phyloP scores from a whole-genome alignment of 2,329 filamentous ascomycete species.

The Torrubiella hemipterigena region DNA sequence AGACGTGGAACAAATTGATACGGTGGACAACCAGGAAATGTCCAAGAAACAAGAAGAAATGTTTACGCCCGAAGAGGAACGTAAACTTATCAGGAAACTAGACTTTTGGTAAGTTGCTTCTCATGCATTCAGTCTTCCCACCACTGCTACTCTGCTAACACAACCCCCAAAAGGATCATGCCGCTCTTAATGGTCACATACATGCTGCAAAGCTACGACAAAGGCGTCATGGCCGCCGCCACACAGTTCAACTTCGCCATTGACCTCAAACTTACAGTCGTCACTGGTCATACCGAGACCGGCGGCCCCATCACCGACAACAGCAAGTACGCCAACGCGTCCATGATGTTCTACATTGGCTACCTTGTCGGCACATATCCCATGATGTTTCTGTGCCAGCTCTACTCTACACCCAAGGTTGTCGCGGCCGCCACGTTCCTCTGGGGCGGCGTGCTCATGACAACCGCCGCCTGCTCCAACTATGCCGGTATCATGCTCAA shows the following conservation, averaged over 20 bases:
- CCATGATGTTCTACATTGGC: slow-evolving; percentile 35
- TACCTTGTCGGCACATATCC: slow-evolving; percentile 25
- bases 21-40: neutral
- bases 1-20: no score
- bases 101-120: slow-evolving; percentile 11
- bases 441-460: slow-evolving; percentile 23
- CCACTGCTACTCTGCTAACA: neutral
- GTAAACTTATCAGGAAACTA: slow-evolving; percentile 3
- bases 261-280: slow-evolving; percentile 1
- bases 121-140: neutral
- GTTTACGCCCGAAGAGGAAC: slow-evolving; percentile 1
- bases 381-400: slow-evolving; percentile 17
- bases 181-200: slow-evolving; percentile 7
- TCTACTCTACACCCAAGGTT: slow-evolving; percentile 16
- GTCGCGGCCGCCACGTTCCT: slow-evolving; percentile 13
- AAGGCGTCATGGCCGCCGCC: slow-evolving; percentile 6
- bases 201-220: slow-evolving; percentile 7
- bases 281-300: slow-evolving; percentile 5
- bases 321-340: slow-evolving; percentile 6
- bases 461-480: slow-evolving; percentile 23
- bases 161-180: slow-evolving; percentile 3
- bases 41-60: neutral
- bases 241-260: slow-evolving; percentile 5
- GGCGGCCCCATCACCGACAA: slow-evolving; percentile 5
- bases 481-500: slow-evolving; percentile 25